Conservation (phyloP, 2,329 filamentous ascomycete species). For the Nigrograna mackinnonii region DNA sequence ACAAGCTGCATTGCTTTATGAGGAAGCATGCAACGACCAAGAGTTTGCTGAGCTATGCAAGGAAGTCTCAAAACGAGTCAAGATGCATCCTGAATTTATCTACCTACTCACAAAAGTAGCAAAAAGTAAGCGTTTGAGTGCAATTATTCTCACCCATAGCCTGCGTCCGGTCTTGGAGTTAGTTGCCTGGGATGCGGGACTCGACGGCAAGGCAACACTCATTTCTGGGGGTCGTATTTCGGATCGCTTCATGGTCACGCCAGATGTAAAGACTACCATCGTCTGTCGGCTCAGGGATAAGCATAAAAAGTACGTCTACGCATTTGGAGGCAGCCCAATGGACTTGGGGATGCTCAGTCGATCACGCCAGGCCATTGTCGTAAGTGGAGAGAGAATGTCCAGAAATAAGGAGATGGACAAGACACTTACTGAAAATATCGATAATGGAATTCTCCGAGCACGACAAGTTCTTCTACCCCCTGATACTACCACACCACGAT, state of each 20-base stretch:
- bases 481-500: conserved; percentile 39
- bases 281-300: conserved; percentile 45
- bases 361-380: conserved; percentile 59
- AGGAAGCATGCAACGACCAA: conserved; percentile 45
- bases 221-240: conserved; percentile 56
- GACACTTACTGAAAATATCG: conserved; percentile 48
- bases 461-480: conserved; percentile 53
- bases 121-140: too few relatives aligned
- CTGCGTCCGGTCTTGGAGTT: conserved; percentile 58
- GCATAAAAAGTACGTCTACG: conserved; percentile 50
- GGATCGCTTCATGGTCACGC: conserved; percentile 56
- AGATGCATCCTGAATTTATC: conserved; percentile 54
- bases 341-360: conserved; percentile 61
- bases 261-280: conserved; percentile 53
- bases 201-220: conserved; percentile 50
- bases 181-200: conserved; percentile 49
- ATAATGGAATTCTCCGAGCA: conserved; percentile 42
- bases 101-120: too few relatives aligned
- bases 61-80: conserved; percentile 45
- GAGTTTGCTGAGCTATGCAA: conserved; percentile 52
- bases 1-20: conserved; percentile 58
- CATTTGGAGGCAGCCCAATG: conserved; percentile 64
- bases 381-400: conserved; percentile 52
- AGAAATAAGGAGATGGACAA: conserved; percentile 59
- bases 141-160: neutral